Percentiles rank a stretch among this genome's conserved stretches.
phyloP scores from a whole-genome alignment of 345 rosid genomes.

The Lepidium sativum region DNA sequence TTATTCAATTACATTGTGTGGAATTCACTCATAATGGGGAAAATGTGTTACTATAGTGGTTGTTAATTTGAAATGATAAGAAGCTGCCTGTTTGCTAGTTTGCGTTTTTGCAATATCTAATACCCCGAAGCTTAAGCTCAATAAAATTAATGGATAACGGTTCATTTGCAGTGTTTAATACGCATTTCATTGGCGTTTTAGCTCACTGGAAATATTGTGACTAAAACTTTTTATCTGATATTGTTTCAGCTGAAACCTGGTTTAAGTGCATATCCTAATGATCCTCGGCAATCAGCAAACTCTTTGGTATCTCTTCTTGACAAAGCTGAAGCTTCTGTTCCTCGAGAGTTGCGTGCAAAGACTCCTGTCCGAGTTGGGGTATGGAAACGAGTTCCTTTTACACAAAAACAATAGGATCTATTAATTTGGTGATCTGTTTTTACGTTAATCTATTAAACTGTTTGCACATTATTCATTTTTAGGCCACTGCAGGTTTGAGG shows the following conservation, averaged over 20 bases:
- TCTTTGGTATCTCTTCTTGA: conserved; percentile 65
- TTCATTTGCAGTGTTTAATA: neutral
- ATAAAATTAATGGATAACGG: neutral
- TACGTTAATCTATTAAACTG: neutral
- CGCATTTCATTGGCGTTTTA: neutral
- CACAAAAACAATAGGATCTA: neutral
- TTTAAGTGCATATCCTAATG: conserved; percentile 69
- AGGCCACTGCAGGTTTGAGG: conserved; percentile 99
- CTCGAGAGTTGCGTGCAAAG: conserved; percentile 54
- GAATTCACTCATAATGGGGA: neutral
- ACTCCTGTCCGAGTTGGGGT: conserved; percentile 99
- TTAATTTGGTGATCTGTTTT: neutral
- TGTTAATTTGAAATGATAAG: neutral
- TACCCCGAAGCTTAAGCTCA: neutral
- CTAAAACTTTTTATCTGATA: conserved; percentile 4
- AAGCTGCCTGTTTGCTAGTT: neutral
- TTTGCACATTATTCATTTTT: neutral
- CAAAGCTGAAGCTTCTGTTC: conserved; percentile 76
- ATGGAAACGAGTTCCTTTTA: conserved; percentile 20
- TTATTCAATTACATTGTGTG: neutral
- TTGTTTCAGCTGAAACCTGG: conserved; percentile 61
- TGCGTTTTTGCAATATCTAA: neutral
- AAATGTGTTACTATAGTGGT: neutral
- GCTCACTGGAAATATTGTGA: neutral
- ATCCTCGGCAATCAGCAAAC: conserved; percentile 67